Percentiles rank a stretch among this genome's conserved stretches.
These are phyloP conservation scores for Cadophora luteo-olivacea DNA, from an alignment of 2,329 filamentous ascomycete species.

Conservation along the genomic window DNA sequence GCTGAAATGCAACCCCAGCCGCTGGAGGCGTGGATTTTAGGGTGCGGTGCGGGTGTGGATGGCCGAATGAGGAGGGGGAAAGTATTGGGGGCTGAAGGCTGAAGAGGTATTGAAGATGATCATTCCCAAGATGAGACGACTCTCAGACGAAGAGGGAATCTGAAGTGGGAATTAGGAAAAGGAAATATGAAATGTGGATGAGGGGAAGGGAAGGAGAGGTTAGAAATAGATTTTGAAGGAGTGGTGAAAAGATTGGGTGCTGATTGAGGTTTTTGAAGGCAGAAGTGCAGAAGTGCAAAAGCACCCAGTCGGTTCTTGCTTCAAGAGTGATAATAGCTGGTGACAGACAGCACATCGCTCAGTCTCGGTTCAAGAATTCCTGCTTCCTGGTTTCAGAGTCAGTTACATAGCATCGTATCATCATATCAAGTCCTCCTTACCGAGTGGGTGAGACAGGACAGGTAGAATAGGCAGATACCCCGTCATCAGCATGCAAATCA, in stretches of 20 bases:
- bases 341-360: neutral
- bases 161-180: no score
- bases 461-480: neutral
- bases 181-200: neutral
- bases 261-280: no score
- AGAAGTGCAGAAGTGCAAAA: neutral
- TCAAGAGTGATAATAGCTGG: no score
- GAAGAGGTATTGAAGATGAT: conserved; percentile 6
- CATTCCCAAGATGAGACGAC: neutral
- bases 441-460: neutral
- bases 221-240: neutral
- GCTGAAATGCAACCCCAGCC: no score
- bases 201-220: neutral
- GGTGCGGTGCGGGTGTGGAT: neutral
- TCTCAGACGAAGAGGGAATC: neutral
- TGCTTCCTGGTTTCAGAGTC: no score
- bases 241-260: no score
- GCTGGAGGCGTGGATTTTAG: no score
- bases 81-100: conserved; percentile 8
- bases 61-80: no score
- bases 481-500: no score
- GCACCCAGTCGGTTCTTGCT: neutral
- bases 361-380: neutral
- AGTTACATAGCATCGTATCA: no score
- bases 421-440: no score